Base-by-base conservation (phyloP, 2,329 filamentous ascomycete genomes). In the Elsinoe arachidis region DNA sequence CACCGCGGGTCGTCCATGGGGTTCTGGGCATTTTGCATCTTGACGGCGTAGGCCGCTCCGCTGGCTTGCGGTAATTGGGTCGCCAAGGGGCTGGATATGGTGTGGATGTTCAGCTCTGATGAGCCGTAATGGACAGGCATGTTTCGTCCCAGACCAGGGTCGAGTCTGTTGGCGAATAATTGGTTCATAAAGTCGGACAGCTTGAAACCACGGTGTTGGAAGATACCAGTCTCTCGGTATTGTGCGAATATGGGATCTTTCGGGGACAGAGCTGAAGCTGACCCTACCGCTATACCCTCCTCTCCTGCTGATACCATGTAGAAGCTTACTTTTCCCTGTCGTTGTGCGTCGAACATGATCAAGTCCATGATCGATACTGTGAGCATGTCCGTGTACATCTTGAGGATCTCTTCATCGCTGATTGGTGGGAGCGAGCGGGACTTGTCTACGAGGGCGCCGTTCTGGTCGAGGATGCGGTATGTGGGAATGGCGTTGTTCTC, bases 101-200 rank as follows among this genome's bases (percentile, higher is more conserved):
- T 91, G 70, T 95, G 88, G 67, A 96, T 90, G 64, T 96, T 90
- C 58, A 95, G 77, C 62, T 88, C 84, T 58, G 79, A 82, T 70
- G 87, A 90, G 47, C 91, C 91, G 67, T 97, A 99, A 73, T 99
- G 93, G 12, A 97, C 88, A 0, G 93, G 93, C 93, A 99, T 99
- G 67, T 96, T 97, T 61, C 92, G 83, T 1, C 91, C 93, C 60
- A 79, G 81, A 1, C 92, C 91, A 0, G 78, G 72, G 65, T 99
- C 93, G 61, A 89, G 82, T 56, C 77, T 80, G 68, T 96, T 97
- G 17, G 91, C 84, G 73, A 97, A 96, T 7, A 99, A 75, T 70
- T 99, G 93, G 65, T 83, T 87, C 93, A 99, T 97, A 68, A 97
- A 97, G 59, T 97, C 84, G 49, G 85, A 83, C 46, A 95, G 78